phyloP scores from a whole-genome alignment of 2,329 filamentous ascomycete species.

The Trichoderma sp. region DNA sequence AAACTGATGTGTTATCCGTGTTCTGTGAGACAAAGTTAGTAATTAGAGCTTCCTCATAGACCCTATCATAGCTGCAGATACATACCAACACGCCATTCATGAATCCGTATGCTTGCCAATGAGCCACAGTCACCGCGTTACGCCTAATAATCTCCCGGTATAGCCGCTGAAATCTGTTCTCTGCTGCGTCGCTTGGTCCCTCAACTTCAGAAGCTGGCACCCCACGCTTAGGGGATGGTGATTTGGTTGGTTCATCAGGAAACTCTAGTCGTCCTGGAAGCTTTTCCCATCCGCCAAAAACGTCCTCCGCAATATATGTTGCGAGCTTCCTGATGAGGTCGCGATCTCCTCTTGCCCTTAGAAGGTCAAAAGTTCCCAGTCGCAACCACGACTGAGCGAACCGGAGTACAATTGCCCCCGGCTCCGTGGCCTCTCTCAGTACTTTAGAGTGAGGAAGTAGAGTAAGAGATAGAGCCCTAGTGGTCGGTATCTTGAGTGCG shows the following conservation, averaged over 20 bases:
- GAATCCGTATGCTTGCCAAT: slow-evolving; percentile 98
- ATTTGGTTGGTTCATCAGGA: slow-evolving; percentile 50
- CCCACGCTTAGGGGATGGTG: slow-evolving; percentile 49
- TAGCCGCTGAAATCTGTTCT: slow-evolving; percentile 84
- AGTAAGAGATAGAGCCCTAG: slow-evolving; percentile 80
- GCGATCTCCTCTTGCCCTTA: slow-evolving; percentile 78
- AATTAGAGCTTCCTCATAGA: background rate
- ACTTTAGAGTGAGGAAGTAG: slow-evolving; percentile 73
- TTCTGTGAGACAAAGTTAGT: slow-evolving; percentile 53
- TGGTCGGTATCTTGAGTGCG: slow-evolving; percentile 82
- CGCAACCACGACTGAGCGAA: slow-evolving; percentile 92
- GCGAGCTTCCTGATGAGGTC: slow-evolving; percentile 71
- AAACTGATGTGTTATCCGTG: slow-evolving; percentile 94
- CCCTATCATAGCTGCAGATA: background rate
- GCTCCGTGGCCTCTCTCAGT: slow-evolving; percentile 76
- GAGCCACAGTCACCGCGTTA: slow-evolving; percentile 84
- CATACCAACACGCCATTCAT: slow-evolving; percentile 85
- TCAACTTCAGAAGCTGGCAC: slow-evolving; percentile 62
- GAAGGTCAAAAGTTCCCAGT: slow-evolving; percentile 94
- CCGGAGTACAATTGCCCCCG: slow-evolving; percentile 87
- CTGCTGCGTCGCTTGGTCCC: slow-evolving; percentile 65
- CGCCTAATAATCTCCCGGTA: slow-evolving; percentile 85
- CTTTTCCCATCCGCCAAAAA: slow-evolving; percentile 85
- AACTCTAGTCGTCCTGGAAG: slow-evolving; percentile 64
- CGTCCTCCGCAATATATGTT: slow-evolving; percentile 83